These are phyloP conservation scores for Pythium graminicola DNA, from an alignment of 352 stramenopile species.

Conservation along the genomic window DNA sequence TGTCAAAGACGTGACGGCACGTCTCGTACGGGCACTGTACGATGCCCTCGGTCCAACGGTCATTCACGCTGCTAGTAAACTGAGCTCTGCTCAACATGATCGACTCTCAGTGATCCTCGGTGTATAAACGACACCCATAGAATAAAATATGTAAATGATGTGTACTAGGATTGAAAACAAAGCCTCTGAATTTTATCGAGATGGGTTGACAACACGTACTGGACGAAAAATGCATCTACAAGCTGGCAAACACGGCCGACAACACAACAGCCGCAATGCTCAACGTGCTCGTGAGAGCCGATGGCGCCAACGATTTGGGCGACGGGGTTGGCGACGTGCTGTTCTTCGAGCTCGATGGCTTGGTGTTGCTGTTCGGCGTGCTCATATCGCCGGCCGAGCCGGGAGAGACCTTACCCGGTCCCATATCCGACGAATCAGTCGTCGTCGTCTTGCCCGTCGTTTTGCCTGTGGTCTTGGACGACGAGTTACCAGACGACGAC, in stretches of 20 bases:
- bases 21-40: conserved; percentile 34
- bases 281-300: conserved; percentile 4
- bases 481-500: too few species aligned
- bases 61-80: conserved; percentile 30
- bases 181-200: too few species aligned
- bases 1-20: conserved; percentile 54
- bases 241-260: conserved; percentile 10
- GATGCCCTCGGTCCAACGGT: conserved; percentile 19
- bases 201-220: conserved; percentile 1
- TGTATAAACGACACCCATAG: neutral
- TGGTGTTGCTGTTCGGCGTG: neutral
- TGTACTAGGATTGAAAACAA: too few species aligned
- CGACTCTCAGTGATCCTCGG: conserved; percentile 41
- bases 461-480: neutral
- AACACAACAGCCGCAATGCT: conserved; percentile 9
- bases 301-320: conserved; percentile 2
- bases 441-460: neutral
- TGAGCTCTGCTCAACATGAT: conserved; percentile 50
- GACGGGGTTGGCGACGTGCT: conserved; percentile 7
- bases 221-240: conserved; percentile 2
- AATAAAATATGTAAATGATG: too few species aligned
- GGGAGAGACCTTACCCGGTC: conserved; percentile 8
- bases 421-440: neutral
- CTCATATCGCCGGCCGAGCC: conserved; percentile 7
- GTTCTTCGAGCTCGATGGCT: conserved; percentile 13